Percentiles rank a stretch among this genome's conserved stretches.
Evolutionary conservation across 73 alveolate genomes (phyloP).

Genomic region (Paramecium pentaurelia): DNA sequence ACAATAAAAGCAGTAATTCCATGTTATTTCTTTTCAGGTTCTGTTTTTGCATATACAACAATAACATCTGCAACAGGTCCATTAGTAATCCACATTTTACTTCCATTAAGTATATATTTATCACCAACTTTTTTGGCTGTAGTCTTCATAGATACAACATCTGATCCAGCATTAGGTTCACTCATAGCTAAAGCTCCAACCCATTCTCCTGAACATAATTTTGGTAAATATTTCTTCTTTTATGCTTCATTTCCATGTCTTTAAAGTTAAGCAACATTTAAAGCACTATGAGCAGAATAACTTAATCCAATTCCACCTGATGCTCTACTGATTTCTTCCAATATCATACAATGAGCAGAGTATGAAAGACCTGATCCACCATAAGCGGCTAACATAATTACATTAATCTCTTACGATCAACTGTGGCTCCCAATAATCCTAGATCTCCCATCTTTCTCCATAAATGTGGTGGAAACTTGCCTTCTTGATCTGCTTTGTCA

Average conservation of each 20-base stretch:
- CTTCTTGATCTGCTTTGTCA: conserved; percentile 77
- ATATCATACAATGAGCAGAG: conserved; percentile 80
- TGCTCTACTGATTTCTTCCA: conserved; percentile 86
- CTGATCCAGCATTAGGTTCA: conserved; percentile 92
- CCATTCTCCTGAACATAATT: conserved; percentile 83
- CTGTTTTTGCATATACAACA: conserved; percentile 92
- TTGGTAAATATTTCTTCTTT: conserved; percentile 76
- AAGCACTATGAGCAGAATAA: conserved; percentile 88
- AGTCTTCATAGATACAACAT: conserved; percentile 80
- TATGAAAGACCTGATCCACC: conserved; percentile 88
- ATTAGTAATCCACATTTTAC: conserved; percentile 93
- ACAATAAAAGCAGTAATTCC: conserved; percentile 89
- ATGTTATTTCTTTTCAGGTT: conserved; percentile 72
- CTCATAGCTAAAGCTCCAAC: conserved; percentile 94
- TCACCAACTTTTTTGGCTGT: conserved; percentile 84
- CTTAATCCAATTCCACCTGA: conserved; percentile 87
- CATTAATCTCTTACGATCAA: conserved; percentile 23
- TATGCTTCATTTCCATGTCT: conserved; percentile 78
- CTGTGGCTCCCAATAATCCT: conserved; percentile 91
- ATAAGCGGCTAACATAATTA: conserved; percentile 44
- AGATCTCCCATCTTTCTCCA: conserved; percentile 88
- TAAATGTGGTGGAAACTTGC: conserved; percentile 70
- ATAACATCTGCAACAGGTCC: conserved; percentile 92
- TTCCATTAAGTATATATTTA: conserved; percentile 80
- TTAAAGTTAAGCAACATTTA: conserved; percentile 77